Evolutionary conservation across 345 rosid genomes (phyloP), one percentile per base, ranked within the genome.

Genomic region (Barbarea vulgaris): DNA sequence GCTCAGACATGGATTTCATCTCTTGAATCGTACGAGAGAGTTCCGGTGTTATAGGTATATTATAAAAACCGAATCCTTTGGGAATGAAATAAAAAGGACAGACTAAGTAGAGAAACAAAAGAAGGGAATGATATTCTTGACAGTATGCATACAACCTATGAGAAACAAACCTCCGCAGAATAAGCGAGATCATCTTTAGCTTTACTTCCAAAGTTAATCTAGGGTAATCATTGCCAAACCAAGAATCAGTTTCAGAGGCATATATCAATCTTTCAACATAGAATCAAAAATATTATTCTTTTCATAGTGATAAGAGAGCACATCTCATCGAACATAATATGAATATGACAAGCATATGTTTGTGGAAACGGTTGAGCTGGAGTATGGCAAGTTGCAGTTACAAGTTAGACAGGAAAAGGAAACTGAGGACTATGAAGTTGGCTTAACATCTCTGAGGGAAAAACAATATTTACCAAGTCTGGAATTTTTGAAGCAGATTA

Each of bases 181-280:
- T 96, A 89, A 79, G 93, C 91, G 82, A 92, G 97, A 84, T 92
- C 96, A 79, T 94, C 97, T 82, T 94, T 91, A n/a, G 96, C 97
- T 85, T 87, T 91, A 28, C 89, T 90, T 74, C 96, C 93, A 2
- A 97, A 91, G 74, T 91, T 88, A 71, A 97, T 90, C 98, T 90
- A 85, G 54, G 83, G 69, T 47, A 37, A 25, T 22, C 52, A 62
- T 62, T 24, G 5, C 34, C 52, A 62, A 42, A 24, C 36, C 52
- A 62, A 62, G 52, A 6, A 42, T 41, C 8, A 62, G 52, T 62
- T 41, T 15, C 52, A 62, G 6, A 62, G 14, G 21, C 67, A 62
- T 41, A 62, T 15, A 59, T 12, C 44, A 34, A 59, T 12, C 5
- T 51, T 51, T 19, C 28, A 59, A 59, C 52, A 7, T 21, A 36